phyloP scores from a whole-genome alignment of 2,329 filamentous ascomycete species.

The Claviceps africana region DNA sequence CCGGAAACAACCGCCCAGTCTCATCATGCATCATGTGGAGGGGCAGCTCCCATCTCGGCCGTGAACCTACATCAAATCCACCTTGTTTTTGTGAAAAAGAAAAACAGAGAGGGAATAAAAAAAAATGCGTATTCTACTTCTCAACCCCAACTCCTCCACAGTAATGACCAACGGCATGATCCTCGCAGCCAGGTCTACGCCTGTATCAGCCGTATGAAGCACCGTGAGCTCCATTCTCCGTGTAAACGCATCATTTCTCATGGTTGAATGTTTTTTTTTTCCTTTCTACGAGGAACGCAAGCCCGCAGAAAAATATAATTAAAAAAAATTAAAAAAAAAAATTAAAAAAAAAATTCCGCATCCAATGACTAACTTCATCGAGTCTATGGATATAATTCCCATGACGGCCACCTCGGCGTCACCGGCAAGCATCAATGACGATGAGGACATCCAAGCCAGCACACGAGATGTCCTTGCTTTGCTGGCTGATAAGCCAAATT shows the following conservation, averaged over 20 bases:
- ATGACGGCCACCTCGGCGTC: conserved; percentile 51
- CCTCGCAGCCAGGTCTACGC: conserved; percentile 8
- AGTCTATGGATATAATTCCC: conserved; percentile 38
- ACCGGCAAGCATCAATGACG: conserved; percentile 67
- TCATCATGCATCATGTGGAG: no score
- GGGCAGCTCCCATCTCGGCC: no score
- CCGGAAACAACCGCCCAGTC: no score
- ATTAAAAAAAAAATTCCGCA: no score
- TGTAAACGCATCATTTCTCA: no score
- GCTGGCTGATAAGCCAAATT: conserved; percentile 25
- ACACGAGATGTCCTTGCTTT: conserved; percentile 46
- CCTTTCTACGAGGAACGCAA: no score
- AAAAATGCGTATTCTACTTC: conserved; percentile 41
- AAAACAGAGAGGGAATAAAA: not conserved
- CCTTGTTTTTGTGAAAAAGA: not conserved
- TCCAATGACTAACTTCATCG: not conserved
- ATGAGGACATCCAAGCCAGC: conserved; percentile 50
- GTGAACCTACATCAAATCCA: no score
- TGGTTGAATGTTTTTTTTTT: not conserved
- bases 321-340: no score
- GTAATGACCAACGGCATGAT: conserved; percentile 56
- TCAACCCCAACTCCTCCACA: conserved; percentile 67
- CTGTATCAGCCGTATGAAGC: conserved; percentile 15
- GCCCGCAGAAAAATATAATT: not conserved
- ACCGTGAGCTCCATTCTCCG: not conserved